A percentile compares a stretch with the other conserved stretches of the same genome.
phyloP scores from a whole-genome alignment of 345 rosid genomes.

The Populus simonii region DNA sequence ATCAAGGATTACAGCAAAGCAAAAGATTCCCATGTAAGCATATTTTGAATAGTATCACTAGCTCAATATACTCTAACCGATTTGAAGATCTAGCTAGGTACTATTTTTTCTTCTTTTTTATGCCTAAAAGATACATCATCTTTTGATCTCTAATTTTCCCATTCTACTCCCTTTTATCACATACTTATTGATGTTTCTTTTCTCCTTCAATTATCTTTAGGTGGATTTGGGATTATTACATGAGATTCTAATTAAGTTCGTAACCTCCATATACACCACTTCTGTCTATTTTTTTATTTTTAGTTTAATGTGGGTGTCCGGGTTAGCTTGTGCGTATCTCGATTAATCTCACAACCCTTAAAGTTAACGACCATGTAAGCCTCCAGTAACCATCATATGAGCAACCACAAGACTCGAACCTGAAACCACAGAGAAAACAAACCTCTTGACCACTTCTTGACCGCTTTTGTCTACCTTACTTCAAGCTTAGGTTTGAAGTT shows the following conservation, averaged over 20 bases:
- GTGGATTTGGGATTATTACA: too few species aligned
- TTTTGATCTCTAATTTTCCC: neutral
- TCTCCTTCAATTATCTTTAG: too few species aligned
- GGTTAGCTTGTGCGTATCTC: too few species aligned
- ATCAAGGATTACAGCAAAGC: conserved; percentile 23
- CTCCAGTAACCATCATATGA: too few species aligned
- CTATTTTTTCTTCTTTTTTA: neutral
- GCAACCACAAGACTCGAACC: too few species aligned
- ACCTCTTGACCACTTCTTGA: too few species aligned
- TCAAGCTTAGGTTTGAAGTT: neutral
- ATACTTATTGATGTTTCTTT: too few species aligned
- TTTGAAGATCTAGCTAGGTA: conserved; percentile 12
- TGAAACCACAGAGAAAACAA: too few species aligned
- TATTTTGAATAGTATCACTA: conserved; percentile 14
- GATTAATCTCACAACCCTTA: too few species aligned
- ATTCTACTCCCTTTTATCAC: neutral
- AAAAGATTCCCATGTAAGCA: conserved; percentile 33
- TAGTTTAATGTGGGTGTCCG: too few species aligned
- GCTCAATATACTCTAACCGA: conserved; percentile 3
- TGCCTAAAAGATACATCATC: neutral
- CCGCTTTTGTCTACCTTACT: neutral
- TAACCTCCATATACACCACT: neutral
- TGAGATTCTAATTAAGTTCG: neutral
- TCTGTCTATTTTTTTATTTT: too few species aligned
- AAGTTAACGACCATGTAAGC: too few species aligned